These are phyloP conservation scores for Penicillium capsulatum DNA, from an alignment of 2,329 filamentous ascomycete genomes.

Conservation along the genomic window DNA sequence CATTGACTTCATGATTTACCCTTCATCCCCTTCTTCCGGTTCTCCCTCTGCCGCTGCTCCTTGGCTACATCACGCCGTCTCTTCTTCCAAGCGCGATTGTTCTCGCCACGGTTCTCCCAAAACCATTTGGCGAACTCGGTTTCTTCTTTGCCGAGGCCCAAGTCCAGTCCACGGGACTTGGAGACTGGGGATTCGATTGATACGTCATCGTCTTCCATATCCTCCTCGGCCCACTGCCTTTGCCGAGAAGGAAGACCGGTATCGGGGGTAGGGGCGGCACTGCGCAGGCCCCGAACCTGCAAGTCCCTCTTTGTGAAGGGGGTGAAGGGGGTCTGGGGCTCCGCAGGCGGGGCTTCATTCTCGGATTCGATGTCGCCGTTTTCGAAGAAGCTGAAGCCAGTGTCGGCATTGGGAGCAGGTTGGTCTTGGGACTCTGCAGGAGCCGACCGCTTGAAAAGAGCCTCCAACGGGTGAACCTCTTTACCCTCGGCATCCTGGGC, in stretches of 20 bases:
- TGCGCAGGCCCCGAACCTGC: constrained; percentile 63
- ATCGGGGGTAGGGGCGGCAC: constrained; percentile 90
- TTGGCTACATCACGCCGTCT: constrained; percentile 57
- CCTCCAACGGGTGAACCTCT: constrained; percentile 79
- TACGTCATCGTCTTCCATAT: constrained; percentile 24
- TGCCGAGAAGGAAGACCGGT: constrained; percentile 66
- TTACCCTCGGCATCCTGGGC: constrained; percentile 31
- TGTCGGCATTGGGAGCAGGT: constrained; percentile 43
- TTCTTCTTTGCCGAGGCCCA: constrained; percentile 34
- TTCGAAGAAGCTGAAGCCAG: constrained; percentile 75
- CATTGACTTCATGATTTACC: constrained; percentile 27
- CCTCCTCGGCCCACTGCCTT: constrained; percentile 28
- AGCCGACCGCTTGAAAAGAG: constrained; percentile 75
- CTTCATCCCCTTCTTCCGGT: constrained; percentile 49
- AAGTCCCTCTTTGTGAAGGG: constrained; percentile 78
- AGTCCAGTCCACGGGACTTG: constrained; percentile 13
- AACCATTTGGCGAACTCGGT: constrained; percentile 62
- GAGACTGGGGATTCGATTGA: constrained; percentile 25
- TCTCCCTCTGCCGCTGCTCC: constrained; percentile 57
- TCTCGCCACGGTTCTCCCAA: constrained; percentile 51
- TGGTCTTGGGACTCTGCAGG: constrained; percentile 37
- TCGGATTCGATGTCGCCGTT: constrained; percentile 50
- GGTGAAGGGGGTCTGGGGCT: constrained; percentile 78
- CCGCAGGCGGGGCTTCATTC: constrained; percentile 43
- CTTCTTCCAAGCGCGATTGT: constrained; percentile 52